phyloP scores from a whole-genome alignment of 768 basidiomycete genomes.

The Rhizopogon roseolus region DNA sequence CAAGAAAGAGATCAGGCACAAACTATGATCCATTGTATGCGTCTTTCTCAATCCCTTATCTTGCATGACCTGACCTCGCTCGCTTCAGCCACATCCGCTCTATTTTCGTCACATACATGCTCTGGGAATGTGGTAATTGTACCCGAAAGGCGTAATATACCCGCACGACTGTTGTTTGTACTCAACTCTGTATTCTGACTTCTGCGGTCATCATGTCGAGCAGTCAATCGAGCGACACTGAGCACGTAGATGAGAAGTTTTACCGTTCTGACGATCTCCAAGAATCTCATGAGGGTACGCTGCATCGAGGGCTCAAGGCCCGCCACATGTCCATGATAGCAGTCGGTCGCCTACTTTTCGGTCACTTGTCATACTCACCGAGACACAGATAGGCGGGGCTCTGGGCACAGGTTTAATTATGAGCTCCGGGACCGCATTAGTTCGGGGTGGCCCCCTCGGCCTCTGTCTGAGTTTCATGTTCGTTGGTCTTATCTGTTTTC shows the following conservation, averaged over 20 bases:
- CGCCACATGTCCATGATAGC: slow-evolving; percentile 60
- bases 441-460: slow-evolving; percentile 54
- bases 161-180: neutral
- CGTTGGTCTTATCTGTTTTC: slow-evolving; percentile 54
- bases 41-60: neutral
- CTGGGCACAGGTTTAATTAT: slow-evolving; percentile 55
- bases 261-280: slow-evolving; percentile 25
- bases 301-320: slow-evolving; percentile 51
- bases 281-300: slow-evolving; percentile 34
- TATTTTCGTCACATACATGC: neutral
- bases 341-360: slow-evolving; percentile 18
- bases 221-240: neutral
- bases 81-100: neutral
- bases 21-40: slow-evolving; percentile 35
- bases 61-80: too few relatives aligned
- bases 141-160: neutral
- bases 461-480: slow-evolving; percentile 36
- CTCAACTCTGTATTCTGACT: neutral
- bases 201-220: neutral
- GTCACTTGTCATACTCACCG: neutral
- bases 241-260: slow-evolving; percentile 8
- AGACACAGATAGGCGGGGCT: slow-evolving; percentile 40
- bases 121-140: neutral
- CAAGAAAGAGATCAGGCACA: slow-evolving; percentile 62
- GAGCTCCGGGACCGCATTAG: slow-evolving; percentile 50